A percentile compares a stretch with the other conserved stretches of the same genome.
phyloP scores from a whole-genome alignment of 2,329 filamentous ascomycete species.

The Arthrobotrys pseudoclavata region DNA sequence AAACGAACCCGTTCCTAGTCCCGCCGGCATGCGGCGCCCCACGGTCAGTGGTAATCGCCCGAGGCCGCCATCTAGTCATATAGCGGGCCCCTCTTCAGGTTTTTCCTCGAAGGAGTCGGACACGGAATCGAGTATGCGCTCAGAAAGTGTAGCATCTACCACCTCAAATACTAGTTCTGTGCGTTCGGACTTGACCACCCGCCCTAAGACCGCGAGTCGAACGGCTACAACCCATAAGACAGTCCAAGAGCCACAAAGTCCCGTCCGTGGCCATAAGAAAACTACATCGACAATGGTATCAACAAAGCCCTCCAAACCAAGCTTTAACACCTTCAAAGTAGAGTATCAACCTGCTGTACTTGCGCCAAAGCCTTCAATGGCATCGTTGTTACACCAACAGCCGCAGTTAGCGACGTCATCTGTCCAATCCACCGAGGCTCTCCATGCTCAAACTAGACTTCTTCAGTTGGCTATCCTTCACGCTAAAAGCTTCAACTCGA shows the following conservation, averaged over 20 bases:
- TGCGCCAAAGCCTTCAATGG: slow-evolving; percentile 39
- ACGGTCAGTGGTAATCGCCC: slow-evolving; percentile 16
- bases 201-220: slow-evolving; percentile 31
- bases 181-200: slow-evolving; percentile 46
- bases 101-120: slow-evolving; percentile 43
- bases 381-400: slow-evolving; percentile 33
- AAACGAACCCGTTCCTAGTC: slow-evolving; percentile 33
- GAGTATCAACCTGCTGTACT: slow-evolving; percentile 42
- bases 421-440: slow-evolving; percentile 24
- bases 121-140: slow-evolving; percentile 53
- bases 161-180: slow-evolving; percentile 53
- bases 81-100: slow-evolving; percentile 22
- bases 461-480: slow-evolving; percentile 54
- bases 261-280: slow-evolving; percentile 42
- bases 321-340: slow-evolving; percentile 49
- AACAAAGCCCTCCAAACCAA: slow-evolving; percentile 29
- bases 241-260: slow-evolving; percentile 34
- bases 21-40: slow-evolving; percentile 33
- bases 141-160: slow-evolving; percentile 55
- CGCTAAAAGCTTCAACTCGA: slow-evolving; percentile 45
- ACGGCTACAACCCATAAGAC: slow-evolving; percentile 12
- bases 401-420: slow-evolving; percentile 17
- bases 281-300: slow-evolving; percentile 20
- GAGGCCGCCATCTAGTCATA: slow-evolving; percentile 44
- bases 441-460: slow-evolving; percentile 50